Percentiles rank a stretch among this genome's conserved stretches.
These are phyloP conservation scores for Leccinum holopus DNA, from an alignment of 1,284 basidiomycete species.

Conservation along the genomic window DNA sequence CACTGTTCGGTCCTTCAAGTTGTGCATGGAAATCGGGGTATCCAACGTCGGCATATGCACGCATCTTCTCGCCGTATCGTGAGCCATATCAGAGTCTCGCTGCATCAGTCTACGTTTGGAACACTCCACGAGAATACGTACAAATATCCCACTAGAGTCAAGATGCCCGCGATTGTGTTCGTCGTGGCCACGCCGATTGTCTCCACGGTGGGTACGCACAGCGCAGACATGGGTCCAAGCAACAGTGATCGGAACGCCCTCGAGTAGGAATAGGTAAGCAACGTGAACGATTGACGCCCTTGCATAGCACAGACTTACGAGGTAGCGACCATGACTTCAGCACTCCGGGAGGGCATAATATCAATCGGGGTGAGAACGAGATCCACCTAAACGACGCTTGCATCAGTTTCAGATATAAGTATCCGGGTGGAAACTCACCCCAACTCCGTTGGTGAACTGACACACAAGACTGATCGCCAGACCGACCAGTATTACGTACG, in stretches of 20 bases:
- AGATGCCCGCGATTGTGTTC: slow-evolving; percentile 43
- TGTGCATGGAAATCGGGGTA: slow-evolving; percentile 31
- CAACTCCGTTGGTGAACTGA: slow-evolving; percentile 50
- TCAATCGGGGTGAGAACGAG: slow-evolving; percentile 57
- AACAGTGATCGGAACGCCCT: slow-evolving; percentile 47
- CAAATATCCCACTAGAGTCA: slow-evolving; percentile 48
- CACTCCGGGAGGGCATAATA: slow-evolving; percentile 49
- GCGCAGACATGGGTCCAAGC: slow-evolving; percentile 18
- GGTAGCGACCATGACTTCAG: slow-evolving; percentile 50
- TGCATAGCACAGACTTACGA: slow-evolving; percentile 28
- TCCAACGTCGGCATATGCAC: slow-evolving; percentile 46
- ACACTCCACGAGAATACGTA: slow-evolving; percentile 27
- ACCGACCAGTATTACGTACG: no score
- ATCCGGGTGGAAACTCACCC: slow-evolving; percentile 35
- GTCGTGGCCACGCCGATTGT: slow-evolving; percentile 31
- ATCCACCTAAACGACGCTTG: slow-evolving; percentile 35
- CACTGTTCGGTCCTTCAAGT: neutral
- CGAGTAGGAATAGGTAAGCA: slow-evolving; percentile 15
- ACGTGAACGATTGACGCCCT: neutral
- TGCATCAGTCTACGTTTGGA: neutral
- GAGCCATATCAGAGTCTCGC: slow-evolving; percentile 17
- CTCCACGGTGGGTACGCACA: slow-evolving; percentile 44
- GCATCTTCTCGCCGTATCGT: slow-evolving; percentile 49
- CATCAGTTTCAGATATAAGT: neutral
- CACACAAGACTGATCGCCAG: slow-evolving; percentile 30